Evolutionary conservation across 2,329 filamentous ascomycete species (phyloP).

Genomic region (Aspergillus pseudoviridinutans): DNA sequence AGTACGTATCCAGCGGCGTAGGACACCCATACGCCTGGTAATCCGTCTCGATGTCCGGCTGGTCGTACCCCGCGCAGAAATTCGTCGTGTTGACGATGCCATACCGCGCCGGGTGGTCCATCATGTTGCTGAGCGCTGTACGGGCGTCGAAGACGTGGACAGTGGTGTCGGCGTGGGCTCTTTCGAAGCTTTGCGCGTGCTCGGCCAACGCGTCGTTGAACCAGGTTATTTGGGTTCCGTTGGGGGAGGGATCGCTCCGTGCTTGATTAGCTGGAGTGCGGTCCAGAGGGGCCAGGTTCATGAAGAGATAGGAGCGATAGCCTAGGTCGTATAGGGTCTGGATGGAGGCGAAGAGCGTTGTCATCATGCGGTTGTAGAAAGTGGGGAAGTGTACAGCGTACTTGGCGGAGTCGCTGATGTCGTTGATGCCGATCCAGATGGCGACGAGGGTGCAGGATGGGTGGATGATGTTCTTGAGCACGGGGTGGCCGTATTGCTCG

Average conservation of each 20-base stretch:
- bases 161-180: conserved; percentile 28
- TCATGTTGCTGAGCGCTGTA: conserved; percentile 37
- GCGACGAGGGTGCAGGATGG: conserved; percentile 43
- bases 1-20: conserved; percentile 41
- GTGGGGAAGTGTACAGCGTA: conserved; percentile 42
- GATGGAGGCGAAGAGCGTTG: conserved; percentile 40
- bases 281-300: conserved; percentile 52
- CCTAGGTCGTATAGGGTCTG: conserved; percentile 41
- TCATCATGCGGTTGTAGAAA: conserved; percentile 44
- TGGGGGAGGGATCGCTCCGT: conserved; percentile 38
- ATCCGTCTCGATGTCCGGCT: conserved; percentile 43
- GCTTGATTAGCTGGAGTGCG: conserved; percentile 39
- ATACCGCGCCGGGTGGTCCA: conserved; percentile 41
- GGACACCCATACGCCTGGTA: conserved; percentile 45
- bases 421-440: conserved; percentile 56
- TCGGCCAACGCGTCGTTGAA: conserved; percentile 42
- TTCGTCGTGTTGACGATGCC: conserved; percentile 46
- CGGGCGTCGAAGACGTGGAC: conserved; percentile 47
- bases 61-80: conserved; percentile 45
- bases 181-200: conserved; percentile 34
- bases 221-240: conserved; percentile 43
- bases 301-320: conserved; percentile 46
- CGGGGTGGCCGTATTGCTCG: conserved; percentile 42
- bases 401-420: conserved; percentile 50
- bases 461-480: conserved; percentile 29